Percentiles rank a stretch among this genome's conserved stretches.
These are phyloP conservation scores for Thermothelomyces thermophilus DNA, from an alignment of 2,329 filamentous ascomycete species.

Conservation along the genomic window DNA sequence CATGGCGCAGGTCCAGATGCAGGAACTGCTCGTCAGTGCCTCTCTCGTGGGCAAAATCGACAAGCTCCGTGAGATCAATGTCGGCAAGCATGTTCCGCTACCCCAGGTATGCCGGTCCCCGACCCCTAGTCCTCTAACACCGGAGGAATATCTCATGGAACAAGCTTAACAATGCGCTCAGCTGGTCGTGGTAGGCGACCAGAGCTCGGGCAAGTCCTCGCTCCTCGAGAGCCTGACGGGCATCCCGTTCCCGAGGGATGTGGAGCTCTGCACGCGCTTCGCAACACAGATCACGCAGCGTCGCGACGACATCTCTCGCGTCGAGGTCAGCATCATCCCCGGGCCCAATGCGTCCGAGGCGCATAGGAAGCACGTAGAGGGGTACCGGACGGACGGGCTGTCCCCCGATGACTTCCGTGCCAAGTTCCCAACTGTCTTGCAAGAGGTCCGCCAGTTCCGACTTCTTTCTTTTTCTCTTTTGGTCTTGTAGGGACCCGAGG, in stretches of 20 bases:
- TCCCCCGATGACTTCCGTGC: slow-evolving; percentile 14
- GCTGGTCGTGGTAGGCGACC: slow-evolving; percentile 30
- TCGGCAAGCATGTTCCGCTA: slow-evolving; percentile 22
- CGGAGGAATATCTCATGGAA: background rate
- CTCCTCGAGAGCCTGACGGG: slow-evolving; percentile 30
- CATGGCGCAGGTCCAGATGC: background rate
- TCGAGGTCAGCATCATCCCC: slow-evolving; percentile 38
- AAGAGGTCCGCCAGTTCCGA: slow-evolving; percentile 6
- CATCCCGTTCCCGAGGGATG: slow-evolving; percentile 28
- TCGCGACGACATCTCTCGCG: slow-evolving; percentile 32
- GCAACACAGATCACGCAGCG: slow-evolving; percentile 39
- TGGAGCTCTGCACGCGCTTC: slow-evolving; percentile 29
- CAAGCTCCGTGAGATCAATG: slow-evolving; percentile 26
- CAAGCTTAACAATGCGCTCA: background rate
- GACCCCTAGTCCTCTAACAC: no score
- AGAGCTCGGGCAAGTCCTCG: slow-evolving; percentile 31
- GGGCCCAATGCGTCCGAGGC: slow-evolving; percentile 27
- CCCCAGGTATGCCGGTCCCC: slow-evolving; percentile 17
- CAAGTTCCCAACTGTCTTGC: slow-evolving; percentile 15
- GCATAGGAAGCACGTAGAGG: slow-evolving; percentile 14
- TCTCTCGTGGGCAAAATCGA: slow-evolving; percentile 27
- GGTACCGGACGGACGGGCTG: slow-evolving; percentile 9
- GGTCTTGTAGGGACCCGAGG: no score
- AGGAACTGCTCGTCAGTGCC: slow-evolving; percentile 15
- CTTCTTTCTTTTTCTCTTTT: background rate